Conservation (phyloP, 2,329 filamentous ascomycete species). For the Clonostachys rosea region DNA sequence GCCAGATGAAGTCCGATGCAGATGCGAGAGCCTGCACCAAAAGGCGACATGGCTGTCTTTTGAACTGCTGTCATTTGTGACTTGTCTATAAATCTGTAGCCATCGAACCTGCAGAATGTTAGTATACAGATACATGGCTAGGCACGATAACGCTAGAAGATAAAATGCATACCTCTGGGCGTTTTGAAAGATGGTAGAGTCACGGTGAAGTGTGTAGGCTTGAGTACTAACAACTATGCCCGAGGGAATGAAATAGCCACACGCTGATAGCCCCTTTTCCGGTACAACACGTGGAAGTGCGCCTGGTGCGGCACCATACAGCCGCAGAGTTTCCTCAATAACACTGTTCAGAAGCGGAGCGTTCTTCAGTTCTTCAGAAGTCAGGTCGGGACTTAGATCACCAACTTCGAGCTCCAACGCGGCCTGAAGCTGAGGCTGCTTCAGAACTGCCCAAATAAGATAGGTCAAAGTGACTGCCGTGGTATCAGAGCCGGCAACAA, state of each 20-base stretch:
- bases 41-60: no score
- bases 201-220: conserved; percentile 39
- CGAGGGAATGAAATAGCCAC: conserved; percentile 29
- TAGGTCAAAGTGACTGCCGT: conserved; percentile 45
- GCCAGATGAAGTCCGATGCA: conserved; percentile 56
- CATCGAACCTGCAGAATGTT: no score
- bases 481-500: conserved; percentile 47
- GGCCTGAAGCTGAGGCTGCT: conserved; percentile 17
- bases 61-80: no score
- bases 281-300: conserved; percentile 34
- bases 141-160: no score
- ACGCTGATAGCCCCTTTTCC: conserved; percentile 25
- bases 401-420: conserved; percentile 26
- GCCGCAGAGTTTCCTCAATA: conserved; percentile 37
- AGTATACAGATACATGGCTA: no score
- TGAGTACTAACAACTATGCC: conserved; percentile 34
- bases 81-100: no score
- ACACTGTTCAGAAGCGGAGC: conserved; percentile 33
- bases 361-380: conserved; percentile 9
- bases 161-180: conserved; percentile 15
- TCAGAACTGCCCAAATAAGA: conserved; percentile 31
- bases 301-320: conserved; percentile 32
- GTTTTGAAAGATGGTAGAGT: conserved; percentile 29
- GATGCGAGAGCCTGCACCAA: not conserved
- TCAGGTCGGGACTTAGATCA: conserved; percentile 17